These are phyloP conservation scores for Pythium apleroticum DNA, from an alignment of 352 stramenopile genomes.

Conservation along the genomic window DNA sequence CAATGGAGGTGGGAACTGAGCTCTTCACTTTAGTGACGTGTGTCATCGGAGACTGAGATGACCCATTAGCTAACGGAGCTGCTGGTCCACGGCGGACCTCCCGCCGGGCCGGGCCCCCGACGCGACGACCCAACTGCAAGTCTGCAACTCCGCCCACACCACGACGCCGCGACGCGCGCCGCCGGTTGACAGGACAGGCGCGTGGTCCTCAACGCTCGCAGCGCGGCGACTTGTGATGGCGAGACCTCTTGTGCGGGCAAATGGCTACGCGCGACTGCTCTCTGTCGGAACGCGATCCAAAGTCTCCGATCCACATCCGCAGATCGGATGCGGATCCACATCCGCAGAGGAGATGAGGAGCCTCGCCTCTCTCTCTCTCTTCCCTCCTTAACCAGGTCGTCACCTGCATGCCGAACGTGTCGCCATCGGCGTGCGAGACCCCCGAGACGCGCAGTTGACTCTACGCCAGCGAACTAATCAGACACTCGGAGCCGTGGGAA, in stretches of 20 bases:
- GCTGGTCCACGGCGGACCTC: neutral
- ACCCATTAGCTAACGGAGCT: slow-evolving; percentile 21
- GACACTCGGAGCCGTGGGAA: neutral
- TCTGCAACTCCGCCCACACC: neutral
- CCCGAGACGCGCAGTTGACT: neutral
- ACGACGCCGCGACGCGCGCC: neutral
- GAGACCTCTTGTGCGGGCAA: neutral
- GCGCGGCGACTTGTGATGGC: neutral
- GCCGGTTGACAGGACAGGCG: neutral
- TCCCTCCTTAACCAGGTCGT: neutral
- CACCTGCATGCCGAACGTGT: neutral
- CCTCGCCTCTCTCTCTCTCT: no score
- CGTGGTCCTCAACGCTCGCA: neutral
- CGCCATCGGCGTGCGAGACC: neutral
- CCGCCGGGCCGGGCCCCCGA: no score
- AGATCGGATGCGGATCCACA: no score
- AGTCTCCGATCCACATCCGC: neutral
- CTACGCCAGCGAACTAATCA: neutral
- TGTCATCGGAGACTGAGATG: slow-evolving; percentile 9
- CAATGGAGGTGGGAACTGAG: no score
- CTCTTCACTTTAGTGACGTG: neutral
- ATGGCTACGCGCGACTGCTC: neutral
- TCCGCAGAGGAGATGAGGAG: neutral
- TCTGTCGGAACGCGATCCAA: slow-evolving; percentile 3
- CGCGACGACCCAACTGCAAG: neutral